Evolutionary conservation across 306 rosid genomes (phyloP), one percentile per base, ranked within the genome.

Genomic region (Fragaria ananassa): DNA sequence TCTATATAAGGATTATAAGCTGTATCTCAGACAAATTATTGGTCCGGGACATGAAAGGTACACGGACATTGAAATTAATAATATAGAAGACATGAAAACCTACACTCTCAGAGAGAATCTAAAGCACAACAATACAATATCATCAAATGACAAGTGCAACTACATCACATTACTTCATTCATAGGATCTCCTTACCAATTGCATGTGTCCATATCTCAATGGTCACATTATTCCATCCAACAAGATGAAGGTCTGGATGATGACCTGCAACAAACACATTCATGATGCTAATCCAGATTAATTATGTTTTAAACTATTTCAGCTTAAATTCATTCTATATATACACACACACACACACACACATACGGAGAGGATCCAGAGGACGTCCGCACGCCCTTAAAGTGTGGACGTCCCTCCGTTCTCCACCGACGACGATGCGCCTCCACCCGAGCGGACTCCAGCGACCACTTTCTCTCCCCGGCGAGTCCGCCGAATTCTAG

Each of bases 171-270:
- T 23, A 77, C 10, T 68, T 63, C 67, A 81, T 66, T 11, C 72
- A 70, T 46, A 21, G 62, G 41, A 10, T 50, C 56, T 27, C 31
- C 90, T 75, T 87, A 93, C 97, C 97, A 62, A 84, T 93, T 46
- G 96, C 87, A 83, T 91, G 93, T 31, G 98, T 93, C 91, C 91
- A 93, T 67, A 93, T 93, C 82, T 93, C 93, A 51, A 93, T 78
- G 17, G 88, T 88, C 41, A 91, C 88, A 70, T 87, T 89, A 81
- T 93, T 93, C 97, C 97, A 91, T 74, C 92, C 93, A 76, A 88
- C 96, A 68, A 93, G 92, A 86, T 93, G 98, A 82, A 93, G 98
- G 80, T 93, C 93, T n/a, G 98, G 98, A 84, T 93, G 96, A 81
- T 93, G 97, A 76, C 87, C 98, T 93, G 89, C 79, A 67, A 47